Evolutionary conservation across 345 rosid genomes (phyloP).

Genomic region (Euphorbia lathyris): DNA sequence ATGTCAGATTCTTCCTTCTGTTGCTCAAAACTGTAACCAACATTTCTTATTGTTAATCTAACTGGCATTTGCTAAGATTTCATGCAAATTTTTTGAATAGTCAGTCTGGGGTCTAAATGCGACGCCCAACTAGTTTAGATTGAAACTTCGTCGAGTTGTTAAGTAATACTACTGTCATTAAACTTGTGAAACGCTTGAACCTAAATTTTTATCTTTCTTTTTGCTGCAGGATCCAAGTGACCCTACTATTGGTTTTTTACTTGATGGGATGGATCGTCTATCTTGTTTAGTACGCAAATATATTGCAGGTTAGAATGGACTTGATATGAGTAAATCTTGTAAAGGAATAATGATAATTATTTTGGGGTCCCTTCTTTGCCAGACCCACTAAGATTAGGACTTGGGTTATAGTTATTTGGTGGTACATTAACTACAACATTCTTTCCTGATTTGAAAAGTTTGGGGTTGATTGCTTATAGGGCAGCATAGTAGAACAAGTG

Average conservation of each 20-base stretch:
- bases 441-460: too few species aligned
- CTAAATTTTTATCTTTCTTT: constrained; percentile 19
- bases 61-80: not conserved
- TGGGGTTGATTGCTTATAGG: too few species aligned
- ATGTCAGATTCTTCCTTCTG: constrained; percentile 27
- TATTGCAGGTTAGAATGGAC: constrained; percentile 65
- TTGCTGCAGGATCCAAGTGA: constrained; percentile 86
- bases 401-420: too few species aligned
- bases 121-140: not conserved
- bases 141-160: not conserved
- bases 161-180: not conserved
- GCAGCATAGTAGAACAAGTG: too few species aligned
- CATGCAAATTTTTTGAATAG: constrained; percentile 2
- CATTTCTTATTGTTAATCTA: not conserved
- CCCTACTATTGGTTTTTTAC: constrained; percentile 93
- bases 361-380: too few species aligned
- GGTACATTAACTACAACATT: too few species aligned
- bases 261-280: constrained; percentile 93
- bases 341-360: too few species aligned
- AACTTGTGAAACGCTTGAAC: not conserved
- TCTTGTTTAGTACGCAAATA: constrained; percentile 97
- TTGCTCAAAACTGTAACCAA: constrained; percentile 1
- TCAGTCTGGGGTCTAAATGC: not conserved
- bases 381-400: too few species aligned
- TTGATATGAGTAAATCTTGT: constrained; percentile 4